Base-by-base conservation (phyloP, 83 land plant species). In the Picea mariana region DNA sequence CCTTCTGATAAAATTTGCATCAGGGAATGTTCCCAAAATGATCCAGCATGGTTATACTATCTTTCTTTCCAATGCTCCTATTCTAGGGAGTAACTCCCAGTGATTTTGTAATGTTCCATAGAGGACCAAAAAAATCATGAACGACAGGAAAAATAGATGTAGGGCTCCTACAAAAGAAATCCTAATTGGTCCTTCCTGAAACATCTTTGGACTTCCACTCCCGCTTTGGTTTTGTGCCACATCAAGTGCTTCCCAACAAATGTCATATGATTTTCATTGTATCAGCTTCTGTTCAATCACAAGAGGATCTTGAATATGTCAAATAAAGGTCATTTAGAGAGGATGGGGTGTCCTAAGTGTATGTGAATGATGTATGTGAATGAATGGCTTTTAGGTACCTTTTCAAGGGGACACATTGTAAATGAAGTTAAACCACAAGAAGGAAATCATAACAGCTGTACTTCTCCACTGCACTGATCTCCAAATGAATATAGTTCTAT, bases 271-370 rank as follows among this genome's bases (percentile, higher is more conserved):
- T 21, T 47, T 6, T 18, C 11, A 18, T 21, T 6, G 15, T 18
- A 34, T 71, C 40, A 34, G 34, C 47, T n/a, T 73, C 27, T 73
- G 77, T 47, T 73, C 58, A 73, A 47, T 79, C 42, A 34, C 47
- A 9, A 79, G 71, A 62, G 23, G 49, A 64, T 40, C 49, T 44
- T 42, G 21, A 40, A 81, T 75, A 27, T 63, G 5, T 69, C 52
- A 26, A 73, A 73, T 49, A 44, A 73, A 13, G 27, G 59, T 44
- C 58, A 73, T 73, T 20, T 47, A 42, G 24, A n/a, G 58, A 12
- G 58, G 58, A 52, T 52, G 27, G 59, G 40, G 24, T 47, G 11
- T 47, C 59, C 77, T 44, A 21, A 47, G 4, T 11, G n/a, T n/a
- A n/a, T n/a, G n/a, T n/a, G n/a, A n/a, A n/a, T n/a, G n/a, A n/a